Conservation (phyloP, 441 rosid genomes). For the Francoa sonchifolia region DNA sequence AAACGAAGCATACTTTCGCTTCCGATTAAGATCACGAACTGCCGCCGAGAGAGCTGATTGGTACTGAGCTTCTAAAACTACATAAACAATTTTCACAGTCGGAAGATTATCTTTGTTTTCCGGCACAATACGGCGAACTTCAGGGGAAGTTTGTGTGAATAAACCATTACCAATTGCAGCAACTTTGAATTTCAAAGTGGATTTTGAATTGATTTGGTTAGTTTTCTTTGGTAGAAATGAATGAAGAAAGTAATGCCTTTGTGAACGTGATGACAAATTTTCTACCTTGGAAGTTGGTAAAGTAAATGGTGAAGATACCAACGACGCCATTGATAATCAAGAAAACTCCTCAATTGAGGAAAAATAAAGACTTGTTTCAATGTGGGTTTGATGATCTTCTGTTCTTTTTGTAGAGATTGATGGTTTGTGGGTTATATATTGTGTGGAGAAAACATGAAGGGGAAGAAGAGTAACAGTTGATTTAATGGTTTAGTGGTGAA, state of each 20-base stretch:
- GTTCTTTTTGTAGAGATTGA: neutral
- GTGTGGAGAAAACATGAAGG: slow-evolving; percentile 6
- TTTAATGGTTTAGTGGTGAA: slow-evolving; percentile 43
- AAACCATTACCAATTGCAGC: slow-evolving; percentile 72
- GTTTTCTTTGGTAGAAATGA: slow-evolving; percentile 52
- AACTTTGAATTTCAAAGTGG: slow-evolving; percentile 42
- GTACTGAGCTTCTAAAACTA: slow-evolving; percentile 96
- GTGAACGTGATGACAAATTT: slow-evolving; percentile 58
- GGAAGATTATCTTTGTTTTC: slow-evolving; percentile 53
- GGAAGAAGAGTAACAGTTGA: slow-evolving; percentile 9
- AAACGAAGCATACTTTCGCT: slow-evolving; percentile 43
- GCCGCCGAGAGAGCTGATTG: slow-evolving; percentile 47
- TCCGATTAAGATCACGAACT: slow-evolving; percentile 56
- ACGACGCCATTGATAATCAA: slow-evolving; percentile 68
- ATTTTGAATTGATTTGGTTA: slow-evolving; percentile 24
- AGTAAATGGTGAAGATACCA: slow-evolving; percentile 62
- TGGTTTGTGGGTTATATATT: slow-evolving; percentile 4
- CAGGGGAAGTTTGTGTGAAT: slow-evolving; percentile 83
- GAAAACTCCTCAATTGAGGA: too few relatives aligned
- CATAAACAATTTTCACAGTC: slow-evolving; percentile 74
- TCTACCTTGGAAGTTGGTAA: slow-evolving; percentile 48
- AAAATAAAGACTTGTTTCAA: too few relatives aligned
- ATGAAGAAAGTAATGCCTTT: slow-evolving; percentile 67
- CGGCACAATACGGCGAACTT: slow-evolving; percentile 81
- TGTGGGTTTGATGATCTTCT: too few relatives aligned